Evolutionary conservation across 306 rosid species (phyloP), one percentile per base, ranked within the genome.

Genomic region (Dryas alaskensis): DNA sequence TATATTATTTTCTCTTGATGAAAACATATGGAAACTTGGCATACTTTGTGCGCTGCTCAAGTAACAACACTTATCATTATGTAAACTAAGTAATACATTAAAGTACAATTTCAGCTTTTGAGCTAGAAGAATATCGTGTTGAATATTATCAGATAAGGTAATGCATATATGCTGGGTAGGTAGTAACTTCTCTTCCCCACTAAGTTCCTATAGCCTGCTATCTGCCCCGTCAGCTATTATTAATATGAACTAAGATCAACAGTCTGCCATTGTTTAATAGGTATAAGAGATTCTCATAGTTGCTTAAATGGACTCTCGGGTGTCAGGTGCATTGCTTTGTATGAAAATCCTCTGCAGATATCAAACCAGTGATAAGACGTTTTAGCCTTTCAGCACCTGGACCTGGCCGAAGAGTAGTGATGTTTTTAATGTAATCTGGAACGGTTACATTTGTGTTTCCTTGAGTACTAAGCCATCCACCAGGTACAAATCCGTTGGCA

Each of bases 361-460:
- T 22, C 87, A 91, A 85, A 67, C 92, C 82, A 27, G 72, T 70
- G 67, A 91, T 77, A 50, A 91, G 90, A 74, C 50, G 70, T 52
- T 73, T 80, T 37, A 89, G 81, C 78, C 94, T 87, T 78, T 81
- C 78, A 52, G 92, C 94, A 55, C 97, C 94, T 1, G 81, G 81
- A 53, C 97, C 94, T 0, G 92, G 87, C 76, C 53, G 74, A n/a
- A 89, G 85, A 44, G 78, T 73, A 71, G 88, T 89, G 68, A 70
- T 73, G 64, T 91, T 91, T 70, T 47, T 73, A 27, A 79, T 67
- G 55, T 62, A 70, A 78, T 58, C 63, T 8, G 72, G 76, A 19
- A 71, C 2, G 42, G 82, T 78, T 57, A 40, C 62, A 81, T 74
- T 82, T 59, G 69, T 42, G 57, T 76, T 75, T 59, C 61, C 79